Conservation (phyloP, 257 asterid species). For the Salvia hispanica region DNA sequence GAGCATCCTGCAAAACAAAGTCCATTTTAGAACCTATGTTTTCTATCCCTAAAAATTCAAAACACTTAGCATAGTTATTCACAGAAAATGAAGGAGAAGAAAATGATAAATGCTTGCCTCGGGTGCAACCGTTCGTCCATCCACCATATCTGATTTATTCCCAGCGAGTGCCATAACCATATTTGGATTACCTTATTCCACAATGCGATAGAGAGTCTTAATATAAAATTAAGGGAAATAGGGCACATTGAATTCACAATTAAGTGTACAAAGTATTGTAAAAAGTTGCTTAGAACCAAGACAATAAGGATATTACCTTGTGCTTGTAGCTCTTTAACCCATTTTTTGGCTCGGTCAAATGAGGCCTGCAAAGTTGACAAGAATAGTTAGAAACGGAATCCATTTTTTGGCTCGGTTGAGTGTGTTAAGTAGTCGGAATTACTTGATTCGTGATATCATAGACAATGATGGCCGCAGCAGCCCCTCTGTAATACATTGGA, state of each 20-base stretch:
- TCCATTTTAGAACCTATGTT: background rate
- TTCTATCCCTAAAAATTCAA: background rate
- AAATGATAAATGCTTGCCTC: slow-evolving; percentile 54
- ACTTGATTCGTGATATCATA: slow-evolving; percentile 79
- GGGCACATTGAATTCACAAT: slow-evolving; percentile 1
- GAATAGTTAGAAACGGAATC: background rate
- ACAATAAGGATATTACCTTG: too few species aligned
- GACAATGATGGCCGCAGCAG: slow-evolving; percentile 86
- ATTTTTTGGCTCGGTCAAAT: slow-evolving; percentile 81
- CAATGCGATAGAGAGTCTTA: slow-evolving; percentile 5
- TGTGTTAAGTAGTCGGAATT: slow-evolving; percentile 24
- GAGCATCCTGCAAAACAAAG: slow-evolving; percentile 56
- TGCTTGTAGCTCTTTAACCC: slow-evolving; percentile 92
- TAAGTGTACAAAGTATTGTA: slow-evolving; percentile 1
- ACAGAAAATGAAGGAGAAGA: background rate
- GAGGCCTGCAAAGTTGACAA: slow-evolving; percentile 53
- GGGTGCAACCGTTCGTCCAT: slow-evolving; percentile 62
- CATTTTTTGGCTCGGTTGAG: background rate
- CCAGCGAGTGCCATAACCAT: slow-evolving; percentile 92
- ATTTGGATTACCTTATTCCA: slow-evolving; percentile 62
- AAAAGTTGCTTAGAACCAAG: too few species aligned
- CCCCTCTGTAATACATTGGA: slow-evolving; percentile 93
- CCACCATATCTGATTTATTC: slow-evolving; percentile 75
- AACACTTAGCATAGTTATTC: background rate
- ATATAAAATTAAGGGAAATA: slow-evolving; percentile 4